Percentiles rank a stretch among this genome's conserved stretches.
Conservation (phyloP, 768 basidiomycete genomes). For the Termitomyces sp. region DNA sequence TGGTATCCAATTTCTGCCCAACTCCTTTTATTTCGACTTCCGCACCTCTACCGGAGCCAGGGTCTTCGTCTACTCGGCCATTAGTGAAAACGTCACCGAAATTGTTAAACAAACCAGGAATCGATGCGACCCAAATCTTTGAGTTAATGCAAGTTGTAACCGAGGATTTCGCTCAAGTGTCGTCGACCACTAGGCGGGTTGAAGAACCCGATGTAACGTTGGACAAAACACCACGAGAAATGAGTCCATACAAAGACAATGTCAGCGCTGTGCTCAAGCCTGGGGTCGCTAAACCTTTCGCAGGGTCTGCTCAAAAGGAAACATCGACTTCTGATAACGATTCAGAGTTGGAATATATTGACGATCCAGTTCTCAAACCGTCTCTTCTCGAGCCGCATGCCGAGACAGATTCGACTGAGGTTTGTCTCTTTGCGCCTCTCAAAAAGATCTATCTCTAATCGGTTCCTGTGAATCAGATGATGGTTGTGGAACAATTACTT, state of each 20-base stretch:
- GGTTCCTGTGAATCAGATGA: conserved; percentile 2
- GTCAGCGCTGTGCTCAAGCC: not conserved
- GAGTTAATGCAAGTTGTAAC: not conserved
- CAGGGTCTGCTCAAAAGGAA: not conserved
- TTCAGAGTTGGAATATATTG: conserved; percentile 8
- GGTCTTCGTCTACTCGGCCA: not conserved
- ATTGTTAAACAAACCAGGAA: not conserved
- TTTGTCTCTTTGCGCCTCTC: not conserved
- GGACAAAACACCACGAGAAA: not conserved
- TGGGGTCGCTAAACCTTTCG: not conserved
- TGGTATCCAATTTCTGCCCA: not conserved
- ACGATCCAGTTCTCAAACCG: not conserved
- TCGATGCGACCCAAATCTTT: not conserved
- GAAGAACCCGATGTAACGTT: not conserved
- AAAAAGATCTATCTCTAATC: not conserved
- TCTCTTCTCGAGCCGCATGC: not conserved
- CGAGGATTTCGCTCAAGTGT: not conserved
- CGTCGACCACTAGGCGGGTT: no score
- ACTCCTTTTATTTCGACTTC: not conserved
- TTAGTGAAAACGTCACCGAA: not conserved
- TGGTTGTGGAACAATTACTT: conserved; percentile 12
- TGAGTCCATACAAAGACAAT: not conserved
- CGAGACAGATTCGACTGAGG: conserved; percentile 3
- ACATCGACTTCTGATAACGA: not conserved
- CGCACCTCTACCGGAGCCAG: not conserved